Evolutionary conservation across 2,329 filamentous ascomycete species (phyloP).

Genomic region (Neofusicoccum ribis): DNA sequence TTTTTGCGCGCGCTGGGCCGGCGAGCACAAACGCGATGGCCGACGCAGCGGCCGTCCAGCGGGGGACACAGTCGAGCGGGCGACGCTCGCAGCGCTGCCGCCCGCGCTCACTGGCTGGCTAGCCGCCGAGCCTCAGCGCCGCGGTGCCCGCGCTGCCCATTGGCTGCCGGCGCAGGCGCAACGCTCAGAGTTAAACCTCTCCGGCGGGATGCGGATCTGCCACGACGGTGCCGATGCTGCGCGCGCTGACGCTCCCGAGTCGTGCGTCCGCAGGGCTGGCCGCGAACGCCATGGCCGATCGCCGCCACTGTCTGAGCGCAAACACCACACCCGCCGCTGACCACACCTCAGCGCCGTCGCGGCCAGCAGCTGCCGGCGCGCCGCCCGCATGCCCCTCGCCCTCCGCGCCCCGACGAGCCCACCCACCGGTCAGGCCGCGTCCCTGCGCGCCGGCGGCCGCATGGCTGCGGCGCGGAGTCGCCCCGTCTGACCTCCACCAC

Average conservation of each 20-base stretch:
- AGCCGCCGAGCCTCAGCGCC: conserved; percentile 7
- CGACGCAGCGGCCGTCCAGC: too few species aligned
- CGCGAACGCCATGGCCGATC: neutral
- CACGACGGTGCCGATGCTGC: neutral
- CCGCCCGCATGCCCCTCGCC: neutral
- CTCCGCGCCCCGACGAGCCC: neutral
- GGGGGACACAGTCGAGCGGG: too few species aligned
- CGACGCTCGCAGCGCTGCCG: too few species aligned
- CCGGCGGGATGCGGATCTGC: conserved; percentile 12
- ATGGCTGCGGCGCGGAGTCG: neutral
- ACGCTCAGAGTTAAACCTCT: conserved; percentile 10
- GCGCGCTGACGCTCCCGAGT: neutral
- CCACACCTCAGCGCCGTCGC: too few species aligned
- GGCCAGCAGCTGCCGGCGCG: too few species aligned
- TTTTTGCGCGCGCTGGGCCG: too few species aligned
- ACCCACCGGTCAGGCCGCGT: neutral
- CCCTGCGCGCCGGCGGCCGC: neutral
- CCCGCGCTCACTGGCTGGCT: neutral
- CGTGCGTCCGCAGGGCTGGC: conserved; percentile 7
- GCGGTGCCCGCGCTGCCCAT: neutral
- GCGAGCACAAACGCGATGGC: too few species aligned
- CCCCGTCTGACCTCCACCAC: conserved; percentile 1
- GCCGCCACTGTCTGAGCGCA: neutral
- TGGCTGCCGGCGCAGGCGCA: neutral
- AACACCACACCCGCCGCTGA: neutral